Evolutionary conservation across 176 grass and related monocot genomes (phyloP).

Genomic region (Juncus effusus): DNA sequence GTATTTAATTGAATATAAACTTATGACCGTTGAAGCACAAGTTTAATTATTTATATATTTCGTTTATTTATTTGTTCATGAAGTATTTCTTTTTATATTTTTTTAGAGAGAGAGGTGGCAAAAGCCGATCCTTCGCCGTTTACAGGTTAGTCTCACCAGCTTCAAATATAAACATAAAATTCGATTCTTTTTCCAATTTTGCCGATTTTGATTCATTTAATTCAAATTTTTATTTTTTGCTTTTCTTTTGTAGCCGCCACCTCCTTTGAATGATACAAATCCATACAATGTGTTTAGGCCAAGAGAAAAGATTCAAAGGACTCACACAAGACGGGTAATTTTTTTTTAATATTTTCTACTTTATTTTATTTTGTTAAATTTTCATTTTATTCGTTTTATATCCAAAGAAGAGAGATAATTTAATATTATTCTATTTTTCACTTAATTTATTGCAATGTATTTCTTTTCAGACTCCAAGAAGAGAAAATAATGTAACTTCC

Average conservation of each 20-base stretch:
- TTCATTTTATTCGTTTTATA: too few species aligned
- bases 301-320: slow-evolving; percentile 87
- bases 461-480: slow-evolving; percentile 90
- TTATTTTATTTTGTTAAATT: background rate
- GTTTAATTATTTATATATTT: background rate
- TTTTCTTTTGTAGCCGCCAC: slow-evolving; percentile 66
- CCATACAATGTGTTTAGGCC: slow-evolving; percentile 99
- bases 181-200: slow-evolving; percentile 14
- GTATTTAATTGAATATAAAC: background rate
- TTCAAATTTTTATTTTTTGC: slow-evolving; percentile 29
- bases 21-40: background rate
- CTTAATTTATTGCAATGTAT: slow-evolving; percentile 22
- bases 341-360: slow-evolving; percentile 11
- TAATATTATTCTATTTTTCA: slow-evolving; percentile 1
- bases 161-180: slow-evolving; percentile 16
- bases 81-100: slow-evolving; percentile 31
- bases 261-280: slow-evolving; percentile 90
- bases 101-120: slow-evolving; percentile 88
- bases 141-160: slow-evolving; percentile 62
- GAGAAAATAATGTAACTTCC: slow-evolving; percentile 95
- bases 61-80: slow-evolving; percentile 9
- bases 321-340: slow-evolving; percentile 96
- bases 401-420: background rate
- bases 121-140: slow-evolving; percentile 90
- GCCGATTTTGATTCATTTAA: slow-evolving; percentile 16